Percentiles rank a stretch among this genome's conserved stretches.
Evolutionary conservation across 2,329 filamentous ascomycete species (phyloP).

Genomic region (Pezicula neosporulosa): DNA sequence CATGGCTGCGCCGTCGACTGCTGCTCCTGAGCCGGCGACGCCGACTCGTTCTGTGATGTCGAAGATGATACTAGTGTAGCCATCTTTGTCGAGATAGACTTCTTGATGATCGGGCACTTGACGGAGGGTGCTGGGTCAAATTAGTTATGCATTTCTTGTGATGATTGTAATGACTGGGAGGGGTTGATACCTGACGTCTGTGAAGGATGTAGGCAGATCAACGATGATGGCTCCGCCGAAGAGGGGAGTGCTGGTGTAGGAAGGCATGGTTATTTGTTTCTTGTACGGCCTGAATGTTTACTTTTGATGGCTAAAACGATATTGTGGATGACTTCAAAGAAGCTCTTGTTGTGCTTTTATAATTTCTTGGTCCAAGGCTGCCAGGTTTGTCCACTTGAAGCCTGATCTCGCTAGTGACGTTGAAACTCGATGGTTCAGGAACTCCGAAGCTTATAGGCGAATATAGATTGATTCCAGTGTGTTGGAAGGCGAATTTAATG

Average conservation of each 20-base stretch:
- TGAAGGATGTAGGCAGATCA: constrained; percentile 65
- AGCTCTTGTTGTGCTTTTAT: neutral
- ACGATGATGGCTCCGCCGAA: constrained; percentile 71
- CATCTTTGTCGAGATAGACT: constrained; percentile 80
- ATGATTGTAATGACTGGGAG: constrained; percentile 4
- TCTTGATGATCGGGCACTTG: constrained; percentile 87
- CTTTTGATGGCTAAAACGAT: neutral
- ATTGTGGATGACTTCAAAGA: neutral
- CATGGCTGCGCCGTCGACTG: constrained; percentile 67
- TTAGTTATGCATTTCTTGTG: constrained; percentile 14
- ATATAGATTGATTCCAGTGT: no score
- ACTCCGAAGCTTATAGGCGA: no score
- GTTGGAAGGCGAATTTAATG: no score
- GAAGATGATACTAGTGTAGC: constrained; percentile 83
- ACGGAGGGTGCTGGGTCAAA: constrained; percentile 56
- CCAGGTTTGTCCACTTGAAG: no score
- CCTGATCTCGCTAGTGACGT: no score
- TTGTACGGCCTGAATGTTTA: neutral
- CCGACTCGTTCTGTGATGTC: constrained; percentile 84
- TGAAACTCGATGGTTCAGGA: no score
- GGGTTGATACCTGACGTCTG: constrained; percentile 64
- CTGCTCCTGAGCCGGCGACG: constrained; percentile 45
- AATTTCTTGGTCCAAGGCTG: no score
- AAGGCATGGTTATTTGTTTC: constrained; percentile 38
- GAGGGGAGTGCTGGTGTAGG: constrained; percentile 56